A percentile compares a stretch with the other conserved stretches of the same genome.
phyloP scores from a whole-genome alignment of 371 early-diverging fungal species.

The Mucor mucedo region DNA sequence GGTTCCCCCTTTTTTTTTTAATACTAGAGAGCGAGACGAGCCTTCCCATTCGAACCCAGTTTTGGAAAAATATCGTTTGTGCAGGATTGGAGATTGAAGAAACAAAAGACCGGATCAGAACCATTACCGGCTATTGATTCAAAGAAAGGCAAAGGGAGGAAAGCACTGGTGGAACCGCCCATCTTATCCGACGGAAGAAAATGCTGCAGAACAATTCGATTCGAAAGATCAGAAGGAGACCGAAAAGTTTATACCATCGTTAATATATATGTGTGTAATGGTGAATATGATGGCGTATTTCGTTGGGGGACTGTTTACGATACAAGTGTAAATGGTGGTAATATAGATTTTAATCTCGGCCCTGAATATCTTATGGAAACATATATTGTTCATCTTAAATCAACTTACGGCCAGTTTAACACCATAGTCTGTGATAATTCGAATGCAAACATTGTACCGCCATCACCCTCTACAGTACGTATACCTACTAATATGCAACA shows the following conservation, averaged over 20 bases:
- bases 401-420: slow-evolving; percentile 57
- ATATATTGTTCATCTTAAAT: slow-evolving; percentile 59
- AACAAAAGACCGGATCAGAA: slow-evolving; percentile 49
- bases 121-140: slow-evolving; percentile 56
- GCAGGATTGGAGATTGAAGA: slow-evolving; percentile 65
- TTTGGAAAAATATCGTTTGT: slow-evolving; percentile 67
- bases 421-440: slow-evolving; percentile 58
- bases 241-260: slow-evolving; percentile 62
- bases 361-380: slow-evolving; percentile 64
- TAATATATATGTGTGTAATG: slow-evolving; percentile 52
- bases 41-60: slow-evolving; percentile 56
- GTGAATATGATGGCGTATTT: slow-evolving; percentile 61
- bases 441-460: slow-evolving; percentile 51
- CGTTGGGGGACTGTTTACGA: slow-evolving; percentile 63
- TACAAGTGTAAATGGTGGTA: slow-evolving; percentile 63
- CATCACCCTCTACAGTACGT: slow-evolving; percentile 52
- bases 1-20: neutral
- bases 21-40: slow-evolving; percentile 46
- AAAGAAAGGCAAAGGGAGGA: slow-evolving; percentile 58
- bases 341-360: slow-evolving; percentile 61
- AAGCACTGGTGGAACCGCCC: slow-evolving; percentile 38
- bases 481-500: slow-evolving; percentile 32
- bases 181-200: slow-evolving; percentile 56
- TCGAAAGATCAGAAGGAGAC: slow-evolving; percentile 57
- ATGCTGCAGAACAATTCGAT: slow-evolving; percentile 62